phyloP scores from a whole-genome alignment of 371 early-diverging fungal genomes.

The Nematocida minor region DNA sequence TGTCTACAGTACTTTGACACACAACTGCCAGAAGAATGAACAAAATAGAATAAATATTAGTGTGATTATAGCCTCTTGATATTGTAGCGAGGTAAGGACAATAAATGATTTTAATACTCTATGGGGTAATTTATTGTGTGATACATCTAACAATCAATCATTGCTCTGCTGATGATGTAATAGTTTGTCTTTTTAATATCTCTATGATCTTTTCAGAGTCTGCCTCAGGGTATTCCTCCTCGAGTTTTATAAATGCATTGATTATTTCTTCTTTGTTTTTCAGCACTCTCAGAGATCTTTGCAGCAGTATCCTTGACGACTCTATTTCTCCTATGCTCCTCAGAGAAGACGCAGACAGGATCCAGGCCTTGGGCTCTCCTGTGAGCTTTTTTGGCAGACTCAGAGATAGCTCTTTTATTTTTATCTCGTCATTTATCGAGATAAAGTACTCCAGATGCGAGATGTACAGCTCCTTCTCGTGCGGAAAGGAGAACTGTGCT shows the following conservation, averaged over 20 bases:
- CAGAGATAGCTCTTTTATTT: conserved; percentile 1
- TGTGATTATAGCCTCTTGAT: too few species aligned
- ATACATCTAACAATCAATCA: too few species aligned
- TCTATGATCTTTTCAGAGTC: conserved; percentile 21
- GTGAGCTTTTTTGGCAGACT: conserved; percentile 19
- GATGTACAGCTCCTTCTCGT: background rate
- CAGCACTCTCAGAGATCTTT: conserved; percentile 20
- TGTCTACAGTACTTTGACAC: conserved; percentile 35
- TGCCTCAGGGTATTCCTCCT: conserved; percentile 1
- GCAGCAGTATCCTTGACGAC: conserved; percentile 17
- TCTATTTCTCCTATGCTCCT: conserved; percentile 36
- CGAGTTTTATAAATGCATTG: conserved; percentile 17
- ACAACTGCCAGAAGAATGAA: background rate
- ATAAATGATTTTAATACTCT: too few species aligned
- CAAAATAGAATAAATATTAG: background rate
- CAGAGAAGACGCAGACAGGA: background rate
- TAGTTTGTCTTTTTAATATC: conserved; percentile 5
- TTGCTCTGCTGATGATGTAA: too few species aligned
- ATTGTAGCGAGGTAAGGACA: too few species aligned
- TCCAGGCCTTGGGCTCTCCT: conserved; percentile 6
- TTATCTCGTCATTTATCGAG: background rate
- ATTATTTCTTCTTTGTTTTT: conserved; percentile 11
- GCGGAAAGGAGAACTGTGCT: conserved; percentile 3
- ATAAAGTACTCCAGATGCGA: conserved; percentile 36
- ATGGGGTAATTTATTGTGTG: too few species aligned